Evolutionary conservation across 768 basidiomycete genomes (phyloP).

Genomic region (Asterophora parasitica): DNA sequence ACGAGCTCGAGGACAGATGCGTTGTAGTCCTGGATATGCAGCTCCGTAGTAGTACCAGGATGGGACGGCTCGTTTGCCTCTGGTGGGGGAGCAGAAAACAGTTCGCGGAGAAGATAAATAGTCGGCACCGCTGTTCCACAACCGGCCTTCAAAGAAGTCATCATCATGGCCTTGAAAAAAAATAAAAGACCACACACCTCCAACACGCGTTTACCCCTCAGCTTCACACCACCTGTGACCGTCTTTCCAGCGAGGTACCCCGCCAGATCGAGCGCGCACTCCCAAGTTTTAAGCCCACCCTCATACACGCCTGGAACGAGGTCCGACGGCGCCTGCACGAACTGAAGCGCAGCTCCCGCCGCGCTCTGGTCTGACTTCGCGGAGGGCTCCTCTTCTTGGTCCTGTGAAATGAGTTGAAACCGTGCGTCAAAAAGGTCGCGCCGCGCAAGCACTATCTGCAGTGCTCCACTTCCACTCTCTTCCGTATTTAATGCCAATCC

Average conservation of each 20-base stretch:
- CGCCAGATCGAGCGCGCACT: constrained; percentile 87
- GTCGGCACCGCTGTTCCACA: constrained; percentile 92
- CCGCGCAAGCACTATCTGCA: constrained; percentile 47
- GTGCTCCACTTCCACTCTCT: background rate
- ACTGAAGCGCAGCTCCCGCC: constrained; percentile 39
- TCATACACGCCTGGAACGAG: constrained; percentile 91
- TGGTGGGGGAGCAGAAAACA: constrained; percentile 42
- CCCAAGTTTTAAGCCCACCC: constrained; percentile 97
- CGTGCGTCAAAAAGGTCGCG: constrained; percentile 93
- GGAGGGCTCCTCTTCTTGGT: constrained; percentile 20
- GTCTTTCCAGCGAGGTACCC: constrained; percentile 47
- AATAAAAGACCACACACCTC: constrained; percentile 50
- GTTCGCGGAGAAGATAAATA: constrained; percentile 58
- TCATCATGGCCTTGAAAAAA: background rate
- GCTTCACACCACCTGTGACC: constrained; percentile 11
- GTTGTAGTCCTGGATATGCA: constrained; percentile 94
- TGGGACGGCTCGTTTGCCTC: background rate
- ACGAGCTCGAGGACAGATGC: constrained; percentile 71
- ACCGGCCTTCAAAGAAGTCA: constrained; percentile 56
- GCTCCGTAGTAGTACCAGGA: constrained; percentile 31
- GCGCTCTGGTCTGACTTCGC: background rate
- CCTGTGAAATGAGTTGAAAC: constrained; percentile 81
- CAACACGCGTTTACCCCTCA: constrained; percentile 52
- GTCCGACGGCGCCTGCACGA: constrained; percentile 82
- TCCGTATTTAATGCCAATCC: background rate